phyloP scores from a whole-genome alignment of 192 early-diverging fungal species.

The Geranomyces variabilis region DNA sequence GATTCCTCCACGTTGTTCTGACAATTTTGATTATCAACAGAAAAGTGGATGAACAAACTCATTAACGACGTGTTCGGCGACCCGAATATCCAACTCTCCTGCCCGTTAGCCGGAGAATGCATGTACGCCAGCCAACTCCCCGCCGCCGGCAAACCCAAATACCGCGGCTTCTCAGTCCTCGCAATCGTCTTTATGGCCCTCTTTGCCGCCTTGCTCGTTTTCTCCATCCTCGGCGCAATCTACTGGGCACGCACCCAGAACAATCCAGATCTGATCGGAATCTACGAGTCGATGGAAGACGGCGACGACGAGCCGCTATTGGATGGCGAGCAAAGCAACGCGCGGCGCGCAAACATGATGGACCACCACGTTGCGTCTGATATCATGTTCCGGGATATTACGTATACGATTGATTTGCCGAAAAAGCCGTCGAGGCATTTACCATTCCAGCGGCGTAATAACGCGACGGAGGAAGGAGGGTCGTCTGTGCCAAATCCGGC shows the following conservation, averaged over 20 bases:
- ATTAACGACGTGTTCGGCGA: slow-evolving; percentile 83
- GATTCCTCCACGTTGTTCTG: too few relatives aligned
- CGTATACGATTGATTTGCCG: slow-evolving; percentile 53
- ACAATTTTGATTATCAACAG: slow-evolving; percentile 40
- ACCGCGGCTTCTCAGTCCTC: slow-evolving; percentile 40
- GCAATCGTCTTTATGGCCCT: slow-evolving; percentile 51
- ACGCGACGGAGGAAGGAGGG: not conserved
- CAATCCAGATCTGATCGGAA: not conserved
- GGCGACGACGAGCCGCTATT: not conserved
- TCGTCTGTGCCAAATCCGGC: slow-evolving; percentile 12
- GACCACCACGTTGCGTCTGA: slow-evolving; percentile 70
- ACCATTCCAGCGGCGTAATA: not conserved
- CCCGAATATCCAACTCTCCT: slow-evolving; percentile 75
- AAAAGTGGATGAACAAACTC: slow-evolving; percentile 82
- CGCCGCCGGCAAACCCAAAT: slow-evolving; percentile 19
- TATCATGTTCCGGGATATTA: slow-evolving; percentile 66
- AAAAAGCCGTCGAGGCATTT: not conserved
- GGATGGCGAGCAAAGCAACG: slow-evolving; percentile 20
- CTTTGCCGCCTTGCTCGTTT: slow-evolving; percentile 43
- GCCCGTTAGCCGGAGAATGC: slow-evolving; percentile 79
- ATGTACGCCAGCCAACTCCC: slow-evolving; percentile 87
- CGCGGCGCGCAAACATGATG: slow-evolving; percentile 56
- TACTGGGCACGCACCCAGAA: slow-evolving; percentile 22
- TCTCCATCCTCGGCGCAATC: slow-evolving; percentile 38
- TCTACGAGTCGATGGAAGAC: slow-evolving; percentile 7